Base-by-base conservation (phyloP, 345 rosid species). In the Noccaea bulbosa region DNA sequence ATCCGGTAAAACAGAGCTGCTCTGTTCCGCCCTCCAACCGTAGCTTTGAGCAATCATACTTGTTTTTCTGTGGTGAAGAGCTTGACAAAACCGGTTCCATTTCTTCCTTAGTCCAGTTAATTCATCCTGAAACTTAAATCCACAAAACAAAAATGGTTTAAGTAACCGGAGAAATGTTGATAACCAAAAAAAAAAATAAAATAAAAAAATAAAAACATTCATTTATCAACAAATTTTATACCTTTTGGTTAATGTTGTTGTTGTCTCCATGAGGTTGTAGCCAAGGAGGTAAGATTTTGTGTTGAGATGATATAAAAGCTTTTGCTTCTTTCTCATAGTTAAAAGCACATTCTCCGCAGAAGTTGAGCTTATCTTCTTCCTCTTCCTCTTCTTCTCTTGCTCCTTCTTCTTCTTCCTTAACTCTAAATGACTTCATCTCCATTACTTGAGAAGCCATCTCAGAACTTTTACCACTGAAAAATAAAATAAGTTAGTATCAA, bases 281-380 rank as follows among this genome's bases (percentile, higher is more conserved):
- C 96, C 98, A 90, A 68, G 84, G 76, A 15, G 89, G 95, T 72
- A 86, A 75, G 44, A 77, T 77, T 38, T 84, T 87, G 49, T 83
- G 77, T 9, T 80, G 87, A 63, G 65, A 69, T 41, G 88, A 79
- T 63, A 82, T 87, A 44, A 85, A 77, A 2, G 80, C 33, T 41
- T 80, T 84, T 46, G 87, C 91, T 83, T 92, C 96, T 68, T 81
- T 87, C 74, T 88, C 93, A 53, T 78, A 92, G 54, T 81, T 84
- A 8, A 81, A 85, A 57, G 75, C 83, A 86, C 98, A 92, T 71
- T 92, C 93, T 48, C 79, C 81, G 40, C 96, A 92, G 67, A 85
- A 82, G 47, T 45, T 77, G 48, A 86, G 82, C 75, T 79, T 79
- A 12, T 83, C 86, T 73, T 81, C 79, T 41, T 80, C 89, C 20